Conservation (phyloP, 306 rosid genomes). For the Cucumis hystrix region DNA sequence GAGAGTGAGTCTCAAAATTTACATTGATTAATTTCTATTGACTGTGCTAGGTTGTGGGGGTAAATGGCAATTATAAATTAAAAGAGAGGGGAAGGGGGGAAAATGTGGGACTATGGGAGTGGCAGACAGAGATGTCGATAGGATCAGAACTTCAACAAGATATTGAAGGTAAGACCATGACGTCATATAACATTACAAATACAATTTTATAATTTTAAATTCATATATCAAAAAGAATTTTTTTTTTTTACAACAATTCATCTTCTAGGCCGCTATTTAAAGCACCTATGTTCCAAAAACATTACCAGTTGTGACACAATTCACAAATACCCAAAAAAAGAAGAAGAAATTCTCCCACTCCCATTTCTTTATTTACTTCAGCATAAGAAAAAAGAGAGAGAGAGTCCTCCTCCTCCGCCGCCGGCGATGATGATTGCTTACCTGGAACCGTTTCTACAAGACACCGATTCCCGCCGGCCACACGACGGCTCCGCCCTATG, state of each 20-base stretch:
- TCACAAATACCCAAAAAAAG: neutral
- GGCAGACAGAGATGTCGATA: conserved; percentile 48
- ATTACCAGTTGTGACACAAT: neutral
- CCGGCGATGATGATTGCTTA: conserved; percentile 60
- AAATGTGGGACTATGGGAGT: conserved; percentile 18
- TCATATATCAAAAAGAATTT: neutral
- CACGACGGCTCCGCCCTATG: conserved; percentile 28
- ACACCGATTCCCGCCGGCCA: conserved; percentile 40
- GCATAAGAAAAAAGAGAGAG: too few species aligned
- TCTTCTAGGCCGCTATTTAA: conserved; percentile 21
- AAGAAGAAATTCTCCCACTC: neutral
- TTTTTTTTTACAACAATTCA: neutral
- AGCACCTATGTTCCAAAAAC: neutral
- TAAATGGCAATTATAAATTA: neutral
- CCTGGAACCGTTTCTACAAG: conserved; percentile 52
- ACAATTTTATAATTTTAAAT: neutral
- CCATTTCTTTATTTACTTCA: too few species aligned
- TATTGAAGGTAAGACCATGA: conserved; percentile 11
- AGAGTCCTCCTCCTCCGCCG: neutral
- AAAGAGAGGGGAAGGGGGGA: too few species aligned
- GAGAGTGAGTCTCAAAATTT: too few species aligned
- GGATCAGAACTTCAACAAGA: conserved; percentile 25
- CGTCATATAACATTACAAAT: conserved; percentile 10
- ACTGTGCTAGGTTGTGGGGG: too few species aligned
- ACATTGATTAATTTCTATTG: too few species aligned